Evolutionary conservation across 2,329 filamentous ascomycete species (phyloP), one percentile per base, ranked within the genome.

Genomic region (Trichophyton verrucosum): DNA sequence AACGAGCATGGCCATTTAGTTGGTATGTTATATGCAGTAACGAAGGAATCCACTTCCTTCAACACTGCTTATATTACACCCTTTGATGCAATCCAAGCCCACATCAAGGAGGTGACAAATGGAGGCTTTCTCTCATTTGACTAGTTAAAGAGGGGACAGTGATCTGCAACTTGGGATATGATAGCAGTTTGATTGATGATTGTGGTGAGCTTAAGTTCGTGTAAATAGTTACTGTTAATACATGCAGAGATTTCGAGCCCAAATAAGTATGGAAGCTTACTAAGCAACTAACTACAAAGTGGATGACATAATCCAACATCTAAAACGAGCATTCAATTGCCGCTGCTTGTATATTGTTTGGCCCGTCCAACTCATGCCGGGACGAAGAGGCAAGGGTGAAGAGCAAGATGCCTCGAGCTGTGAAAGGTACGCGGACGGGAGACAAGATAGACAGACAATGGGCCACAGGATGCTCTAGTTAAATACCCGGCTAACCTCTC

Each of bases 371-470:
- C 15, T 44, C 15, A 30, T 20, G 20, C 22, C n/a, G 17, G 17
- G 44, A 53, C 40, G 24, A 20, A 20, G 30, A 42, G 40, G 17
- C 30, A 57, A 11, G n/a, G 27, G 30, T 33, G 24, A 56, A 15
- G 27, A 30, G 3, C 55, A 57, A 24, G 17, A 64, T 64, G 62
- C 62, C 62, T 2, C 60, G 61, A 36, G 62, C 62, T 38, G 62
- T 64, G 11, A 64, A 64, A 62, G 62, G 62, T 62, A 59, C 5
- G 30, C 20, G 2, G 5, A 13, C 22, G 6, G 20, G 9, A 20
- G 20, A 11, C 22, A 8, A 33, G n/a, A 8, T 11, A 22, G 5
- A 5, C 17, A 15, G 9, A 11, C 27, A 30, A 30, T n/a, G 27
- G 27, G 27, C 27, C 27, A 15, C 33, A 22, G 9, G 30, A 51